phyloP scores from a whole-genome alignment of 2,329 filamentous ascomycete genomes.

The Aureobasidium sp. region DNA sequence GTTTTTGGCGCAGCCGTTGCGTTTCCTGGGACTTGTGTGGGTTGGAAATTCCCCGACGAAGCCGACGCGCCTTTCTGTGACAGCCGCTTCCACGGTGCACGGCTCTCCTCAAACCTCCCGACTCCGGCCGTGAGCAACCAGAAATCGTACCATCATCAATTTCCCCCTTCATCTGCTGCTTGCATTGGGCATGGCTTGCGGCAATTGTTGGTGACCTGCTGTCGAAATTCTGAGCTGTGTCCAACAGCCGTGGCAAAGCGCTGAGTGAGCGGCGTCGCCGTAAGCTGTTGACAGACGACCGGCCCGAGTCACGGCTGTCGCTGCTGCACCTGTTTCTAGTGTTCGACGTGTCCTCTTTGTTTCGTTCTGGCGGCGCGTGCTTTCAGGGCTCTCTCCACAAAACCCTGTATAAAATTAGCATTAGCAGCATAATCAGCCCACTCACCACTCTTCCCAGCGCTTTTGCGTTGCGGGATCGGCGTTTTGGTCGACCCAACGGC shows the following conservation, averaged over 20 bases:
- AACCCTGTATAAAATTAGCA: constrained; percentile 13
- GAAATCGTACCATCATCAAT: constrained; percentile 14
- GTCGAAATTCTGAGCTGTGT: not conserved
- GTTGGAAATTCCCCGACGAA: constrained; percentile 12
- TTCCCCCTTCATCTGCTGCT: constrained; percentile 11
- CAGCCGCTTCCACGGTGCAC: constrained; percentile 6
- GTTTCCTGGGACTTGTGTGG: constrained; percentile 3
- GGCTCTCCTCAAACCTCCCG: constrained; percentile 13
- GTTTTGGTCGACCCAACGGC: constrained; percentile 10
- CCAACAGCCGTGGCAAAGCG: not conserved
- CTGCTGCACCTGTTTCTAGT: not conserved
- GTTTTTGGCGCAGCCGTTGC: constrained; percentile 8
- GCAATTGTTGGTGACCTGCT: constrained; percentile 2
- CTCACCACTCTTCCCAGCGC: constrained; percentile 7
- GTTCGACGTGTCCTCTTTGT: constrained; percentile 11
- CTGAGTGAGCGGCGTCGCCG: not conserved
- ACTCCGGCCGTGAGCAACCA: not conserved
- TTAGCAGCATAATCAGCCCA: constrained; percentile 11
- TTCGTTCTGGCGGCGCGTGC: not conserved
- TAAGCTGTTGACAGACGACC: not conserved
- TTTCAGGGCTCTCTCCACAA: constrained; percentile 4
- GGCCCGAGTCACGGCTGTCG: constrained; percentile 6
- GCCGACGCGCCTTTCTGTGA: constrained; percentile 1
- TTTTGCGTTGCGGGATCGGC: constrained; percentile 14
- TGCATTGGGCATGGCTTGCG: not conserved